Conservation (phyloP, 768 basidiomycete species). For the Hemileccinum rubropunctum region DNA sequence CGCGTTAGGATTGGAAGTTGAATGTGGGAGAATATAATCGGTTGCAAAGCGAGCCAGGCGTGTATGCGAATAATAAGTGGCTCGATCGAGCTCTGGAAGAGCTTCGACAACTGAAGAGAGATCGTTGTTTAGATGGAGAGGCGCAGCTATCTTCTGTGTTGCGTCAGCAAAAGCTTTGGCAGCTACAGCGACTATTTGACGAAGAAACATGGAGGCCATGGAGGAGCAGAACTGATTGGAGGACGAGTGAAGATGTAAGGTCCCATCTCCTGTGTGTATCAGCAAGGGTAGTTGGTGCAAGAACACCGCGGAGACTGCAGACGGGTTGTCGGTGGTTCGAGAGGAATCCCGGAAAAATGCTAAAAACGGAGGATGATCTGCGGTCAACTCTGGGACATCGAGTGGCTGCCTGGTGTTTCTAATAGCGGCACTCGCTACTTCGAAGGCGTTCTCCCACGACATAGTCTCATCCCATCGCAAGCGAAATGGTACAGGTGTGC, state of each 20-base stretch:
- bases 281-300: conserved; percentile 10
- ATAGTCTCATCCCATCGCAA: conserved; percentile 18
- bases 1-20: conserved; percentile 10
- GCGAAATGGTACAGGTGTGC: conserved; percentile 5
- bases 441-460: conserved; percentile 14
- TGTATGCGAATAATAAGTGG: conserved; percentile 16
- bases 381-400: not conserved
- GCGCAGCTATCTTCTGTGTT: conserved; percentile 7
- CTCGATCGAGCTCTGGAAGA: conserved; percentile 8
- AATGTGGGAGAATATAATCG: conserved; percentile 23
- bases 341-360: conserved; percentile 16
- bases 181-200: conserved; percentile 13
- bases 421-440: conserved; percentile 7
- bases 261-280: conserved; percentile 2
- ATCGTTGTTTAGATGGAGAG: conserved; percentile 7
- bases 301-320: not conserved
- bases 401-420: not conserved
- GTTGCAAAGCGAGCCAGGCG: conserved; percentile 19
- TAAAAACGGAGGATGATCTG: conserved; percentile 8
- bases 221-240: conserved; percentile 13
- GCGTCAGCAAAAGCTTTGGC: conserved; percentile 1
- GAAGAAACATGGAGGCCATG: conserved; percentile 13
- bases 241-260: conserved; percentile 15
- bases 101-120: conserved; percentile 19
- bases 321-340: not conserved